Evolutionary conservation across 768 basidiomycete genomes (phyloP).

Genomic region (Lanmaoa rubissima): DNA sequence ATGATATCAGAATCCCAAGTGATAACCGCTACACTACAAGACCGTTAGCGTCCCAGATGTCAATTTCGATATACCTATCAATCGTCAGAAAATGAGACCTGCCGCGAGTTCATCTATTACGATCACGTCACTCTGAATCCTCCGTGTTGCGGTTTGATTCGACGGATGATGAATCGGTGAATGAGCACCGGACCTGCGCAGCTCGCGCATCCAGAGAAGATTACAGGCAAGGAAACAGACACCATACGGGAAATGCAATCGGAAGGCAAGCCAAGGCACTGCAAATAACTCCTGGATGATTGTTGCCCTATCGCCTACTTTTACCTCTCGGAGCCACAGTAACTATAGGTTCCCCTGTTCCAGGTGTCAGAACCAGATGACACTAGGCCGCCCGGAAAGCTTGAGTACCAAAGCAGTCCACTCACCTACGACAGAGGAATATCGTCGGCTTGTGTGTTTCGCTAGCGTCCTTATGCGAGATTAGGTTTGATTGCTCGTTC

Average conservation of each 20-base stretch:
- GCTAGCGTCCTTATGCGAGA: neutral
- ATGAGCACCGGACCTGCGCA: neutral
- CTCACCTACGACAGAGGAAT: neutral
- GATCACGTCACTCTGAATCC: neutral
- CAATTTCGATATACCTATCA: accelerated
- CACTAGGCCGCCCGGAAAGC: neutral
- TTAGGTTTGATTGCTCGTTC: neutral
- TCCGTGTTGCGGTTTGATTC: neutral
- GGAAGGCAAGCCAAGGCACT: neutral
- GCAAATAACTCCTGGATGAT: neutral
- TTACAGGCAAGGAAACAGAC: too few relatives aligned
- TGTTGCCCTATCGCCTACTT: neutral
- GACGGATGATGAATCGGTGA: neutral
- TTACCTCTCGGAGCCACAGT: neutral
- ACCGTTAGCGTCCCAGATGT: neutral
- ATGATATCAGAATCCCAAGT: conserved; percentile 37
- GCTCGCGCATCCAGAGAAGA: neutral
- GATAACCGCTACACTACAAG: conserved; percentile 42
- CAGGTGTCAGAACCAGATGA: neutral
- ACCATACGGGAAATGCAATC: neutral
- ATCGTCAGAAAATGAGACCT: neutral
- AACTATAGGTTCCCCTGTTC: neutral
- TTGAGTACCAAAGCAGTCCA: neutral
- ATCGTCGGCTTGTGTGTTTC: neutral
- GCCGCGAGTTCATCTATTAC: neutral